Base-by-base conservation (phyloP, 306 rosid species). In the Acacia confusa region DNA sequence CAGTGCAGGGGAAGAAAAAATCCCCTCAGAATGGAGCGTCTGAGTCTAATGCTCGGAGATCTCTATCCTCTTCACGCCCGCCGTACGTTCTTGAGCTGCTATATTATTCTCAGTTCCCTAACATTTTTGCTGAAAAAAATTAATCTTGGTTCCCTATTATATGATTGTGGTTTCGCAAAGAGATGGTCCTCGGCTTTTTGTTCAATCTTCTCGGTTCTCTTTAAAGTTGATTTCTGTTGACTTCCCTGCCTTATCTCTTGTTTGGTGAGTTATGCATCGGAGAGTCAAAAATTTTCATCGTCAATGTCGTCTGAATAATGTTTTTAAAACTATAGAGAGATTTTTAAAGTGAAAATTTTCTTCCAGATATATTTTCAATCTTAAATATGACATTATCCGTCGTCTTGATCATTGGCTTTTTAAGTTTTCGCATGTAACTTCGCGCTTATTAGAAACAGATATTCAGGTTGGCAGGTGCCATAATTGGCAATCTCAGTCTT, bases 51-150 rank as follows among this genome's bases (percentile, higher is more conserved):
- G 40, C 83, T 28, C 90, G 97, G 65, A 96, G 87, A 82, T 92
- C 97, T n/a, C 1, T 88, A 68, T 89, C 95, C 2, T 65, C 87
- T 25, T 52, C 86, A 44, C 95, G 94, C 53, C 78, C 90, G 1
- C 6, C 82, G 98, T 95, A 86, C 43, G 91, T 74, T 40, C 45
- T n/a, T 82, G 58, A 58, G 22, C 79, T 4, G 4, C 47, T 55
- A 22, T 70, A 57, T 60, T 27, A 53, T n/a, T 53, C 4, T 20
- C 32, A 34, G 22, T 4, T n/a, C 22, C n/a, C 63, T 11, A 7
- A 1, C 13, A 10, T 30, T 52, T 53, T 63, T 13, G 19, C 10
- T 36, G 0, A 9, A 4, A 17, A 1, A 2, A 1, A 5, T 9
- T 2, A 30, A 19, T 47, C 34, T 9, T 66, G 30, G 24, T 58